These are phyloP conservation scores for Poa annua DNA, from an alignment of 176 grass and related monocot genomes.

Conservation along the genomic window DNA sequence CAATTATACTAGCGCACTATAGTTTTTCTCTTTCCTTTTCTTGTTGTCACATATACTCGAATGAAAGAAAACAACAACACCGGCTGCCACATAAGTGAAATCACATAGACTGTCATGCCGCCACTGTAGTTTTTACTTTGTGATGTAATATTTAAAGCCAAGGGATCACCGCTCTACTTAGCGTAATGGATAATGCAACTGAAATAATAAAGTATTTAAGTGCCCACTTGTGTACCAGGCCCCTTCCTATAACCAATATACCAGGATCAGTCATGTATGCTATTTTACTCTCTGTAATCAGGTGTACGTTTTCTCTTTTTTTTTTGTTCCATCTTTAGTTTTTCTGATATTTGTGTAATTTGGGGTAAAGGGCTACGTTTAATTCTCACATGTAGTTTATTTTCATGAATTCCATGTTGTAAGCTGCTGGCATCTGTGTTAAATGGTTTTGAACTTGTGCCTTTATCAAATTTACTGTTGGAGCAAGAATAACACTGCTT, in stretches of 20 bases:
- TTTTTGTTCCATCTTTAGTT: background rate
- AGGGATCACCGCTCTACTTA: background rate
- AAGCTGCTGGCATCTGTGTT: slow-evolving; percentile 13
- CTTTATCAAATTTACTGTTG: background rate
- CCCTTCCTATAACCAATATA: background rate
- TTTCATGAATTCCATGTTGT: background rate
- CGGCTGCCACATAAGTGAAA: background rate
- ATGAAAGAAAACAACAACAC: background rate
- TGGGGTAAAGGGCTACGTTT: background rate
- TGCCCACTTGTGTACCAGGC: background rate
- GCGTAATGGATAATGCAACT: background rate
- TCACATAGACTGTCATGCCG: background rate
- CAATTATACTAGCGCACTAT: background rate
- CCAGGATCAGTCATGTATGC: background rate
- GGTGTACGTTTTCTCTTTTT: background rate
- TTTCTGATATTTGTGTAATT: background rate
- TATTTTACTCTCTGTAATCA: background rate
- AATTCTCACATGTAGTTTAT: background rate
- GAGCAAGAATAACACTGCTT: background rate
- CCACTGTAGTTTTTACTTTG: background rate
- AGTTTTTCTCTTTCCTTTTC: background rate
- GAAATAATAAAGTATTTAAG: background rate
- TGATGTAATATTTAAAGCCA: background rate
- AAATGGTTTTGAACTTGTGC: background rate
- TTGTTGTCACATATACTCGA: background rate